Evolutionary conservation across 1,139 yeast genomes (phyloP).

Genomic region (Scheffersomyces parashehatae): DNA sequence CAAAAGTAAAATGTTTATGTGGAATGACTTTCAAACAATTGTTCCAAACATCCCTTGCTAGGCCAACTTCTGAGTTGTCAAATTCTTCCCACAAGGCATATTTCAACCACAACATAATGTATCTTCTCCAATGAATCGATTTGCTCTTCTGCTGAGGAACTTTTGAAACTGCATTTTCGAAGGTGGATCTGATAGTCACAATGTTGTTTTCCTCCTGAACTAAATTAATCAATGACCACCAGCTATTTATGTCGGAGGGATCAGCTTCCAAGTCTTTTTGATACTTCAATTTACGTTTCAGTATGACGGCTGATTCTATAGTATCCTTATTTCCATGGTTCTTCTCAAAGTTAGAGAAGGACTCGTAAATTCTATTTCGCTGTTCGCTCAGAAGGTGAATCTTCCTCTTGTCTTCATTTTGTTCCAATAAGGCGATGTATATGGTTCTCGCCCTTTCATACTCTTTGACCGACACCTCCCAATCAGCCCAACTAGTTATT

Average conservation of each 20-base stretch:
- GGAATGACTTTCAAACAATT: constrained; percentile 54
- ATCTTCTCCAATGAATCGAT: constrained; percentile 65
- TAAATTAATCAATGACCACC: constrained; percentile 71
- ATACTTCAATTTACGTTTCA: constrained; percentile 58
- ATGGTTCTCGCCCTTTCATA: constrained; percentile 66
- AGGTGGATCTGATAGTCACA: constrained; percentile 18
- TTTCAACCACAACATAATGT: constrained; percentile 68
- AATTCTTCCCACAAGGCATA: constrained; percentile 68
- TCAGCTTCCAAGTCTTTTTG: constrained; percentile 46
- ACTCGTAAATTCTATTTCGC: constrained; percentile 42
- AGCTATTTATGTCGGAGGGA: constrained; percentile 67
- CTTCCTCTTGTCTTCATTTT: constrained; percentile 10
- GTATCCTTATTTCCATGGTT: constrained; percentile 58
- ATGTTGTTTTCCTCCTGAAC: constrained; percentile 5
- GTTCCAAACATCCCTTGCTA: constrained; percentile 54
- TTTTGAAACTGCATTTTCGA: constrained; percentile 46
- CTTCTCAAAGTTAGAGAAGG: constrained; percentile 63
- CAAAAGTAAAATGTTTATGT: constrained; percentile 60
- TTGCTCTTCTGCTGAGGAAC: constrained; percentile 33
- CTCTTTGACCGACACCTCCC: constrained; percentile 70
- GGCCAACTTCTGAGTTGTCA: constrained; percentile 37
- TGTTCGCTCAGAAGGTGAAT: constrained; percentile 42
- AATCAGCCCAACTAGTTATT: constrained; percentile 58
- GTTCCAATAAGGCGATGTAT: constrained; percentile 52
- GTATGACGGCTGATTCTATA: constrained; percentile 51